A percentile compares a stretch with the other conserved stretches of the same genome.
These are phyloP conservation scores for Fraxinus quadrangulata DNA, from an alignment of 257 asterid species.

Conservation along the genomic window DNA sequence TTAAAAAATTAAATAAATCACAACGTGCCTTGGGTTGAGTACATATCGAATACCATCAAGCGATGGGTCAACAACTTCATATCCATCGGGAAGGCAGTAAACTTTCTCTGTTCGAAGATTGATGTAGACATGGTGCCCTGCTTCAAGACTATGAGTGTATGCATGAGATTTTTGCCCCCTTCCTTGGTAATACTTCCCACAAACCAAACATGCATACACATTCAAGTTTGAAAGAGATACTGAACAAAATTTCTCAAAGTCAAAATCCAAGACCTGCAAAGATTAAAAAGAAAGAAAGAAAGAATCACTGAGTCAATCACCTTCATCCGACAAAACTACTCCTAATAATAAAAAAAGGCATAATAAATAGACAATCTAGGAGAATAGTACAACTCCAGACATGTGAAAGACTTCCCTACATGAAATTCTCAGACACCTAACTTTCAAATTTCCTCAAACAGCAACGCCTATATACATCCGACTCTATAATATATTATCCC, in stretches of 20 bases:
- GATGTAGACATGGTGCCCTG: constrained; percentile 93
- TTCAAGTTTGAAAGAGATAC: constrained; percentile 94
- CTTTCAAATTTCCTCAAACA: neutral
- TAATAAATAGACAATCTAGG: neutral
- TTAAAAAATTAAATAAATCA: neutral
- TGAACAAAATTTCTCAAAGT: constrained; percentile 93
- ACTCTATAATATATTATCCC: neutral
- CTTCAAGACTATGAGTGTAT: constrained; percentile 97
- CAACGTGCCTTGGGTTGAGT: constrained; percentile 79
- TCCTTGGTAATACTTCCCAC: constrained; percentile 98
- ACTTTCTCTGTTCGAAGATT: constrained; percentile 93
- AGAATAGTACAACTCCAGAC: neutral
- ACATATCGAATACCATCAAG: constrained; percentile 93
- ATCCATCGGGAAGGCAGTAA: constrained; percentile 98
- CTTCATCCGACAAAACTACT: neutral
- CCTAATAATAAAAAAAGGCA: neutral
- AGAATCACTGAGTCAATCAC: neutral
- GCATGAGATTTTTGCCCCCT: constrained; percentile 96
- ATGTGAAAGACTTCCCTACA: neutral
- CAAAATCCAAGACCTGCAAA: constrained; percentile 94
- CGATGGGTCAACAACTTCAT: constrained; percentile 87
- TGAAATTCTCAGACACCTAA: neutral
- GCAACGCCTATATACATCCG: neutral
- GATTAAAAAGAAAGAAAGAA: neutral
- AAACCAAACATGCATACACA: constrained; percentile 93